Evolutionary conservation across 2,329 filamentous ascomycete species (phyloP).

Genomic region (Clonostachys byssicola): DNA sequence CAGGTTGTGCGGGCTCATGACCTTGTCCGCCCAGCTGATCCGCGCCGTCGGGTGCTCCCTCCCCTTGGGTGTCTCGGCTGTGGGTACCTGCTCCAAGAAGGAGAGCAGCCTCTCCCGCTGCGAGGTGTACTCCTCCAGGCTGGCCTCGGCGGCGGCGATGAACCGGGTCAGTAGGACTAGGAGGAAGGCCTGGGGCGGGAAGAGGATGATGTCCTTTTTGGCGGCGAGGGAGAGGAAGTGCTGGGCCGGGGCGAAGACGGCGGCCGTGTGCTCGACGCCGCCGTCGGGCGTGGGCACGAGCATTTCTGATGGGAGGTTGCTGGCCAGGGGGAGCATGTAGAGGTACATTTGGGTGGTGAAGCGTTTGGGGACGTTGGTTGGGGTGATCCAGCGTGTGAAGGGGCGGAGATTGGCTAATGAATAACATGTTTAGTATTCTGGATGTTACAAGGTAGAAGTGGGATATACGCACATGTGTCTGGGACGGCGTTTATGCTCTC

Average conservation of each 20-base stretch:
- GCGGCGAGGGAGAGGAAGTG: slow-evolving; percentile 66
- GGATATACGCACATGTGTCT: slow-evolving; percentile 55
- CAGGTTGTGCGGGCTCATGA: slow-evolving; percentile 51
- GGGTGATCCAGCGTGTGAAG: slow-evolving; percentile 92
- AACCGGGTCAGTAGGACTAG: slow-evolving; percentile 54
- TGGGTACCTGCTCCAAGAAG: slow-evolving; percentile 44
- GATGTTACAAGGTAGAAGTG: neutral
- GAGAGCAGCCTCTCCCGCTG: slow-evolving; percentile 48
- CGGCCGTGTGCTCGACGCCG: slow-evolving; percentile 62
- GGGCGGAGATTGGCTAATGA: slow-evolving; percentile 62
- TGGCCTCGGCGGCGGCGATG: slow-evolving; percentile 29
- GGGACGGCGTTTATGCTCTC: slow-evolving; percentile 49
- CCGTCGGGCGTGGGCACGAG: slow-evolving; percentile 70
- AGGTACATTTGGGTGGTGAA: slow-evolving; percentile 98
- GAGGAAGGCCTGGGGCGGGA: slow-evolving; percentile 84
- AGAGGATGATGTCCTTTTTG: slow-evolving; percentile 70
- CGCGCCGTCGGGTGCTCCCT: slow-evolving; percentile 31
- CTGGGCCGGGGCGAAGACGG: slow-evolving; percentile 67
- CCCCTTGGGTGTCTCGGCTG: slow-evolving; percentile 31
- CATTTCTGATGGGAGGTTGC: slow-evolving; percentile 37
- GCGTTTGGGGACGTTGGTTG: slow-evolving; percentile 63
- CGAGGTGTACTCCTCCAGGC: slow-evolving; percentile 22
- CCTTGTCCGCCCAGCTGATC: slow-evolving; percentile 56
- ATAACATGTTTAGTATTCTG: neutral
- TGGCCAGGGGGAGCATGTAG: slow-evolving; percentile 70